A percentile compares a stretch with the other conserved stretches of the same genome.
phyloP scores from a whole-genome alignment of 2,329 filamentous ascomycete genomes.

The Aspergillus flavus region DNA sequence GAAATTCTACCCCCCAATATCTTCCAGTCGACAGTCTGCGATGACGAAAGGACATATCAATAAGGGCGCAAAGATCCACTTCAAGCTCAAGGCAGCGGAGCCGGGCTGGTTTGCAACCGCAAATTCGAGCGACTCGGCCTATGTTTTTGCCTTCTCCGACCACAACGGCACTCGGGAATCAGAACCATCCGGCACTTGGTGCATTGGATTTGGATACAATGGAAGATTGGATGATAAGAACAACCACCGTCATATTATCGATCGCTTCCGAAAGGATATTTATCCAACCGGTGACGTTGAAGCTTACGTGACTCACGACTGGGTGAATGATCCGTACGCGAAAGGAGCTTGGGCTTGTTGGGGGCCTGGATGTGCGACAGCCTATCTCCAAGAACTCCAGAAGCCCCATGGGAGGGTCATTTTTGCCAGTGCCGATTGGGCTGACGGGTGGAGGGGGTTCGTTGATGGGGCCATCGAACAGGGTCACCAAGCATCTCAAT shows the following conservation, averaged over 20 bases:
- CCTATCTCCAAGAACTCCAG: constrained; percentile 29
- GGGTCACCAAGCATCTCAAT: constrained; percentile 15
- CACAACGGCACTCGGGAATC: constrained; percentile 19
- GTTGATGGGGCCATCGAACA: constrained; percentile 40
- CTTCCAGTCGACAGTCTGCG: constrained; percentile 25
- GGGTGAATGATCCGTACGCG: constrained; percentile 32
- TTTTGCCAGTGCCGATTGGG: constrained; percentile 39
- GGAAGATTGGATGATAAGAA: constrained; percentile 14
- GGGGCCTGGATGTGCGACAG: constrained; percentile 9
- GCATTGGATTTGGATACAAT: constrained; percentile 25
- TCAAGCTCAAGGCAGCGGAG: constrained; percentile 15
- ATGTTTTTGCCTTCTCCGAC: constrained; percentile 24
- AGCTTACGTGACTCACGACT: constrained; percentile 27
- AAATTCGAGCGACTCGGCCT: constrained; percentile 10
- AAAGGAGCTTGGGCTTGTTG: constrained; percentile 32
- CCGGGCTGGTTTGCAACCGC: constrained; percentile 19
- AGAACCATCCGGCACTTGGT: constrained; percentile 17
- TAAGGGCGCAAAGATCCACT: constrained; percentile 32
- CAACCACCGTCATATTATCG: constrained; percentile 13
- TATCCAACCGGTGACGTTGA: constrained; percentile 7
- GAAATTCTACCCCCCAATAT: constrained; percentile 30
- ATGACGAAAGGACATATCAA: constrained; percentile 31
- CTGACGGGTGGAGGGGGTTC: constrained; percentile 37
- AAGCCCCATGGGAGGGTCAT: constrained; percentile 29
- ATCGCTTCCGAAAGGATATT: constrained; percentile 10